These are phyloP conservation scores for Patellifolia procumbens DNA, from an alignment of 179 eudicot genomes.

Conservation along the genomic window DNA sequence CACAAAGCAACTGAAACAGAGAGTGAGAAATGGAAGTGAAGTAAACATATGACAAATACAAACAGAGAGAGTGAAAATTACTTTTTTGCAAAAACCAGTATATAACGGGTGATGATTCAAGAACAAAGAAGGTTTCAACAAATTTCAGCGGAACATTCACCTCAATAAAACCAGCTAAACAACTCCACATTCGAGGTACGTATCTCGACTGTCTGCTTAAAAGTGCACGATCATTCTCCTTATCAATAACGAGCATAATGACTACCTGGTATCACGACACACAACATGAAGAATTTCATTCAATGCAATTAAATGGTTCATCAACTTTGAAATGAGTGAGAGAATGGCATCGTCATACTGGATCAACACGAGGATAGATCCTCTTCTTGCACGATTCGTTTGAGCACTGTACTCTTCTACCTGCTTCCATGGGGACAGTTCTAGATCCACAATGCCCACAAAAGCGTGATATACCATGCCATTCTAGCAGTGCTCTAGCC, in stretches of 20 bases:
- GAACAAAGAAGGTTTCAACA: background rate
- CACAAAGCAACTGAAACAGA: background rate
- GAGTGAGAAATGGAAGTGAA: background rate
- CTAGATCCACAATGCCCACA: slow-evolving; percentile 85
- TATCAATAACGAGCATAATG: slow-evolving; percentile 94
- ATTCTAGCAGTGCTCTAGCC: slow-evolving; percentile 93
- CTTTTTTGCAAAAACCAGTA: background rate
- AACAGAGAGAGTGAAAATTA: no score
- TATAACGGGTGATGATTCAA: background rate
- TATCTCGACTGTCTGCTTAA: slow-evolving; percentile 84
- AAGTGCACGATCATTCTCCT: slow-evolving; percentile 83
- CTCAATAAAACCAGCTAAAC: slow-evolving; percentile 97
- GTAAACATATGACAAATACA: background rate
- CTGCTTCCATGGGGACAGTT: slow-evolving; percentile 80
- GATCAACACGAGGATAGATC: slow-evolving; percentile 93
- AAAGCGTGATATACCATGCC: slow-evolving; percentile 70
- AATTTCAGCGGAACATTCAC: slow-evolving; percentile 34
- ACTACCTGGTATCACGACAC: slow-evolving; percentile 61
- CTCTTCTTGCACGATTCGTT: slow-evolving; percentile 77
- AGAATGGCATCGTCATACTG: slow-evolving; percentile 50
- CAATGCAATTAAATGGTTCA: background rate
- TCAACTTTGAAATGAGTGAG: slow-evolving; percentile 2
- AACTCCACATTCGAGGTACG: slow-evolving; percentile 99
- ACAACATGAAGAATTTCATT: slow-evolving; percentile 8
- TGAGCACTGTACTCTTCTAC: slow-evolving; percentile 82